Conservation (phyloP, 179 eudicot species). For the Amaranthus tricolor region DNA sequence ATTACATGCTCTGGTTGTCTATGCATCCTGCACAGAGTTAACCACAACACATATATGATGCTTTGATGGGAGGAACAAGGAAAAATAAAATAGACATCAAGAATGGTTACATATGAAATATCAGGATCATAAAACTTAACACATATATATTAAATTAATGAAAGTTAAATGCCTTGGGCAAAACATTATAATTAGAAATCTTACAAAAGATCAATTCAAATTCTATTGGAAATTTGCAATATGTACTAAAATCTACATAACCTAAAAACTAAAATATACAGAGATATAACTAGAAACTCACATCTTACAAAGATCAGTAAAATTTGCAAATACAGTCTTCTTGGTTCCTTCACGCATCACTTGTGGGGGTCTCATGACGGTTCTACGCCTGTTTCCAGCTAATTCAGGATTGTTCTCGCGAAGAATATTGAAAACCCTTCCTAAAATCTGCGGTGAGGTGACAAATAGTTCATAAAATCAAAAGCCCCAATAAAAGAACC, state of each 20-base stretch:
- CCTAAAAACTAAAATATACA: background rate
- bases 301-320: slow-evolving; percentile 92
- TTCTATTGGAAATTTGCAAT: too few species aligned
- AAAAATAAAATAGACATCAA: too few species aligned
- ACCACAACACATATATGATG: background rate
- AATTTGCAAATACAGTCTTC: slow-evolving; percentile 89
- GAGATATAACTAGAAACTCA: slow-evolving; percentile 30
- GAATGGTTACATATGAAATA: too few species aligned
- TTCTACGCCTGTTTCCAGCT: slow-evolving; percentile 93
- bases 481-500: background rate
- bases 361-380: slow-evolving; percentile 98
- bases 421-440: slow-evolving; percentile 83
- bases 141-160: too few species aligned
- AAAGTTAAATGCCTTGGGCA: too few species aligned
- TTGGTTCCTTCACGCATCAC: slow-evolving; percentile 98
- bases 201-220: too few species aligned
- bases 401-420: slow-evolving; percentile 97
- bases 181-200: too few species aligned
- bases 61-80: too few species aligned
- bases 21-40: slow-evolving; percentile 60
- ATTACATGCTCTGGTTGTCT: slow-evolving; percentile 94
- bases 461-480: background rate
- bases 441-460: slow-evolving; percentile 58
- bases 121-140: too few species aligned
- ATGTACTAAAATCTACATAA: too few species aligned